phyloP scores from a whole-genome alignment of 495 filamentous ascomycete genomes.

The Bryoglossum gracile region DNA sequence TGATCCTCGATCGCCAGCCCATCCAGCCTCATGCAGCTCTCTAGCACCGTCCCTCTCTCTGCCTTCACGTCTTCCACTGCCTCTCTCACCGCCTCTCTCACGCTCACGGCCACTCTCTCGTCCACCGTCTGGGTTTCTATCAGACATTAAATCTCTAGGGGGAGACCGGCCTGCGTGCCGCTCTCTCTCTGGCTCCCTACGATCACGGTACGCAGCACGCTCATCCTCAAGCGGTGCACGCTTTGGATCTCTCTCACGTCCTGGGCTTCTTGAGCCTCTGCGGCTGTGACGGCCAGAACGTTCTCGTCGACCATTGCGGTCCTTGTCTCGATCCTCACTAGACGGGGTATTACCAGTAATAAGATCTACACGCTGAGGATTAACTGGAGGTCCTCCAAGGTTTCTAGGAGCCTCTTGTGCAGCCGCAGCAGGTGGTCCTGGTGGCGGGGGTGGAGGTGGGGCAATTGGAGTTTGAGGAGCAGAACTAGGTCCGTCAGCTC shows the following conservation, averaged over 20 bases:
- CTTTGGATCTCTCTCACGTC: conserved; percentile 28
- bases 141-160: conserved; percentile 19
- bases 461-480: conserved; percentile 8
- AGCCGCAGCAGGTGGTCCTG: conserved; percentile 5
- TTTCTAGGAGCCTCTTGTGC: not conserved
- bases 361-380: conserved; percentile 19
- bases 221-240: conserved; percentile 19
- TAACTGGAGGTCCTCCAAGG: conserved; percentile 14
- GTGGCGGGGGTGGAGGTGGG: conserved; percentile 13
- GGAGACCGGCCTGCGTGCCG: conserved; percentile 13
- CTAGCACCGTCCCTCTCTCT: conserved; percentile 11
- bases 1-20: conserved; percentile 6
- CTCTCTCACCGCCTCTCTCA: conserved; percentile 22
- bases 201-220: conserved; percentile 22
- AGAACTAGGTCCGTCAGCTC: conserved; percentile 20
- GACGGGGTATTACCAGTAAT: conserved; percentile 23
- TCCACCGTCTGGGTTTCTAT: conserved; percentile 24
- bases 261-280: conserved; percentile 31
- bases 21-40: conserved; percentile 15
- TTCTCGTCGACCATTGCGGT: conserved; percentile 17
- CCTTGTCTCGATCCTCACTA: conserved; percentile 27
- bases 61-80: conserved; percentile 12
- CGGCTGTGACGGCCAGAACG: conserved; percentile 27
- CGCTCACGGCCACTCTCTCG: conserved; percentile 28
- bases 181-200: conserved; percentile 24